phyloP scores from a whole-genome alignment of 1,284 basidiomycete genomes.

The Ustanciosporium gigantosporum region DNA sequence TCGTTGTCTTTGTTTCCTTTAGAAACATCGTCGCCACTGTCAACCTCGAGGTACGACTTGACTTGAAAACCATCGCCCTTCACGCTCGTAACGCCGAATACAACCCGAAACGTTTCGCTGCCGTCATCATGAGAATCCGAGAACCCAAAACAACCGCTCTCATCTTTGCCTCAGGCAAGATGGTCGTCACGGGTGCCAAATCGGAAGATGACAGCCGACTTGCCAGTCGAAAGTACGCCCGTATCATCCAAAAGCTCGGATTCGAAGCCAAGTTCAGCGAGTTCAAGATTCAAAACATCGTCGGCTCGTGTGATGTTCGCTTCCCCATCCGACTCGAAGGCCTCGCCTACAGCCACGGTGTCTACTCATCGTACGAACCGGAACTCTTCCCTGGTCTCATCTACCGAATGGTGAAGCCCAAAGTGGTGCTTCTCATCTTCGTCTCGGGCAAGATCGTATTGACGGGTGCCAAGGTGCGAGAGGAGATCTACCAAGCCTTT shows the following conservation, averaged over 20 bases:
- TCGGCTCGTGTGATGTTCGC: conserved; percentile 93
- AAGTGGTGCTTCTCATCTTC: conserved; percentile 97
- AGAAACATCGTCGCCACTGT: conserved; percentile 98
- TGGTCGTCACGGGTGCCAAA: conserved; percentile 99
- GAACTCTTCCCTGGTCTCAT: conserved; percentile 99
- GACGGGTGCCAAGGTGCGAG: conserved; percentile 97
- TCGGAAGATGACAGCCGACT: conserved; percentile 96
- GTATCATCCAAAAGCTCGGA: conserved; percentile 98
- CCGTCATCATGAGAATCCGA: conserved; percentile 99
- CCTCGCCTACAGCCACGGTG: conserved; percentile 94
- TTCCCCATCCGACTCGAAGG: conserved; percentile 99
- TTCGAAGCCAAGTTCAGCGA: conserved; percentile 99
- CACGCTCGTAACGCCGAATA: conserved; percentile 99
- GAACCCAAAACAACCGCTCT: conserved; percentile 99
- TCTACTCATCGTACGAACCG: conserved; percentile 96
- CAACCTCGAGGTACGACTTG: conserved; percentile 93
- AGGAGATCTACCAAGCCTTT: conserved; percentile 99
- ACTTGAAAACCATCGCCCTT: conserved; percentile 96
- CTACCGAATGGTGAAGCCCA: conserved; percentile 99
- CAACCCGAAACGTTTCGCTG: conserved; percentile 99
- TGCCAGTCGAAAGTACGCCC: conserved; percentile 97
- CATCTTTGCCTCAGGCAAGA: conserved; percentile 99
- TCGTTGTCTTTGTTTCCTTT: conserved; percentile 4
- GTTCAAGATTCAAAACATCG: conserved; percentile 99
- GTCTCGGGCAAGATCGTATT: conserved; percentile 99